Base-by-base conservation (phyloP, 805 yeast species). In the Wickerhamiella azymoides region DNA sequence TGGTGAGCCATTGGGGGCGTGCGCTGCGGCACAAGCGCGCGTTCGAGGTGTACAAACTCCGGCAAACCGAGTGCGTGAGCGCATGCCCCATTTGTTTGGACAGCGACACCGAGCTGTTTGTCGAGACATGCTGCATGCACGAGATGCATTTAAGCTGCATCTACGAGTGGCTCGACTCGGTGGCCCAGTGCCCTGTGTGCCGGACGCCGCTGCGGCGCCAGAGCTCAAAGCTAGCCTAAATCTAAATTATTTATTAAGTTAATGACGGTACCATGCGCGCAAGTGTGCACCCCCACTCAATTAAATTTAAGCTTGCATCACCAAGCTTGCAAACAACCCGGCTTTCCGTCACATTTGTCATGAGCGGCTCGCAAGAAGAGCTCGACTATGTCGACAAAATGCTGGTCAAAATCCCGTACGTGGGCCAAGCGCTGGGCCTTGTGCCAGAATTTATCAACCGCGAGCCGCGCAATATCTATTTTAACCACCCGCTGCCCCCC, bases 401-500 rank as follows among this genome's bases (percentile, higher is more conserved):
- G 7, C 45, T 52, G 27, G 40, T 47, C 10, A 45, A 47, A 14
- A 46, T 56, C 10, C 59, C 59, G 13, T 51, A 47, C 10, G 10
- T 56, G 16, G 14, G 50, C 10, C 13, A 40, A 2, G 14, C 52
- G n/a, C 41, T 56, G 18, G 58, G 50, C 18, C 51, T 56, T 24
- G 50, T 45, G 18, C 43, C 40, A 16, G 25, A 28, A 21, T 16
- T 21, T 14, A 40, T 54, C 19, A 54, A 56, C 30, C 18, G 10
- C 10, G 43, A 36, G 27, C 49, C 47, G 21, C 56, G 84, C 44
- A 56, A 62, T 35, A 63, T 77, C 28, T 77, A 60, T 53, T 70
- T 74, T 51, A 74, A 76, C 60, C 59, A 64, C 48, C 69, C 68
- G 2, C 59, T 77, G 45, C 81, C 82, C 1, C 54, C 60, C 2